Base-by-base conservation (phyloP, 495 filamentous ascomycete species). In the Tuber magnatum region DNA sequence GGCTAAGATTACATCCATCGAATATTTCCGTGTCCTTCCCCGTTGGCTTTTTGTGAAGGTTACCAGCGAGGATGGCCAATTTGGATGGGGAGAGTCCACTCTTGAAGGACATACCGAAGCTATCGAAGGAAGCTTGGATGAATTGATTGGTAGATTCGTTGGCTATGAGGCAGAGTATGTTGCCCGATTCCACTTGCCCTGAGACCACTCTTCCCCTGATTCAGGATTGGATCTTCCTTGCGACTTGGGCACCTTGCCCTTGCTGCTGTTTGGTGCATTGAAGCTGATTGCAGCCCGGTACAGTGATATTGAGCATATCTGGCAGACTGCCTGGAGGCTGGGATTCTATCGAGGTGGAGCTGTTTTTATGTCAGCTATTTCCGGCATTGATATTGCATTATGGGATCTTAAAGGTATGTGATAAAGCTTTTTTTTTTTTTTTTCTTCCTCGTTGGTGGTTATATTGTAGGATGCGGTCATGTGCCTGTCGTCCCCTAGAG, bases 11-110 rank as follows among this genome's bases (percentile, higher is more conserved):
- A 86, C 86, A 73, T 86, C 83, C 68, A 90, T 93, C 69, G 91
- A 92, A 80, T 92, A 92, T 82, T 93, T 93, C 82, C 88, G 91
- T 35, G 88, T 93, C 48, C 87, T 89, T 2, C 91, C 91, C 40
- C 85, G 91, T 51, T 94, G 92, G 92, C 87, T 93, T 16, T 94
- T 94, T 76, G 92, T 93, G 78, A 93, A 93, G 80, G 86, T 93
- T 75, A 87, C 86, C 32, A 90, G 92, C 81, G 87, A 89, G 61
- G 86, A 87, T 18, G 89, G 87, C 39, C 84, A 87, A 20, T 85
- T 85, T 75, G 92, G 92, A n/a, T 94, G 92, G 92, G 92, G 92
- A 51, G 92, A 93, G 83, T 90, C 90, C 8, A 92, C 90, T 0
- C 84, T 94, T 6, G 91, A 94, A 83, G 91, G 92, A 0, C 92